phyloP scores from a whole-genome alignment of 441 rosid genomes.

The Erodium moschatum region DNA sequence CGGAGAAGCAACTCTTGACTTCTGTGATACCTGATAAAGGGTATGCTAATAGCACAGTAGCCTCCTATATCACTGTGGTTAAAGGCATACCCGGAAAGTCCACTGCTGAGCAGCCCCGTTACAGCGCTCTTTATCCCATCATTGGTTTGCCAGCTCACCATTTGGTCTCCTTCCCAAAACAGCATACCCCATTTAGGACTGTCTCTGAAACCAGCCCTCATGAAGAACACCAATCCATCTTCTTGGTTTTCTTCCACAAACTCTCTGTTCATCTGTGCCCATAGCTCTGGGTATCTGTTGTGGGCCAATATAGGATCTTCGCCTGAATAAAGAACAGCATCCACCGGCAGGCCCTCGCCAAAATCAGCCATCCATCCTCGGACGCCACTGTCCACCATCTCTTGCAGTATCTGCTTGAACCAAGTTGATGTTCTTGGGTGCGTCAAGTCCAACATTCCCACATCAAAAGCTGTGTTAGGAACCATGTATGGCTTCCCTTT shows the following conservation, averaged over 20 bases:
- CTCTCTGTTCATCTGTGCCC: constrained; percentile 62
- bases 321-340: constrained; percentile 54
- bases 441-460: constrained; percentile 67
- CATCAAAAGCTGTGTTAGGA: constrained; percentile 63
- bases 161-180: constrained; percentile 78
- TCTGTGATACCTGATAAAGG: constrained; percentile 42
- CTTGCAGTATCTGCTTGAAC: constrained; percentile 55
- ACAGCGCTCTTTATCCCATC: constrained; percentile 72
- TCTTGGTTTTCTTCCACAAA: constrained; percentile 49
- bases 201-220: constrained; percentile 63
- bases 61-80: constrained; percentile 76
- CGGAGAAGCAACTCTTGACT: constrained; percentile 58
- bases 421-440: constrained; percentile 46
- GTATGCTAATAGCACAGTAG: constrained; percentile 50
- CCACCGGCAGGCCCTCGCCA: constrained; percentile 68
- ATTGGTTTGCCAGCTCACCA: constrained; percentile 71
- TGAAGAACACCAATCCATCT: constrained; percentile 49
- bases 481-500: constrained; percentile 52
- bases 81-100: constrained; percentile 53
- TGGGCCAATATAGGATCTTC: constrained; percentile 62
- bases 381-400: constrained; percentile 59
- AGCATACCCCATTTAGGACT: constrained; percentile 70
- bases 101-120: constrained; percentile 55
- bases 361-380: constrained; percentile 83
- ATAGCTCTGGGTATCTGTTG: constrained; percentile 65